phyloP scores from a whole-genome alignment of 352 stramenopile genomes.

The Globisporangium megalacanthum region DNA sequence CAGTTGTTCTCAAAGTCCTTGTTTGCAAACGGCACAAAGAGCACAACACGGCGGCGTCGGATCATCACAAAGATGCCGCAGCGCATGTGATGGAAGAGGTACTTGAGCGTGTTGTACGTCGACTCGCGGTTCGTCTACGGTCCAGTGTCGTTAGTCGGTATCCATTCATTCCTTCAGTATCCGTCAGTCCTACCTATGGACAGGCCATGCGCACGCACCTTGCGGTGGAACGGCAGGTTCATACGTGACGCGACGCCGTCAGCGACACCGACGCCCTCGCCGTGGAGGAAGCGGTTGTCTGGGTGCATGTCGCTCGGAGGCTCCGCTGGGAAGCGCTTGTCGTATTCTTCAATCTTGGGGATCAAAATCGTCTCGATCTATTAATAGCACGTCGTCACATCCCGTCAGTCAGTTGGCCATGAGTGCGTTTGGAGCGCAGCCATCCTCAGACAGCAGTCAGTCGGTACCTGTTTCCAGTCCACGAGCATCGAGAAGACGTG shows the following conservation, averaged over 20 bases:
- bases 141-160: no score
- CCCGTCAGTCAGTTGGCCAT: not conserved
- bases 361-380: constrained; percentile 64
- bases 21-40: constrained; percentile 98
- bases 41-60: constrained; percentile 88
- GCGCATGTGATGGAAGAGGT: constrained; percentile 98
- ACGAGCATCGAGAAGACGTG: constrained; percentile 92
- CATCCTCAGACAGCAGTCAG: not conserved
- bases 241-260: constrained; percentile 76
- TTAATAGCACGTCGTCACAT: not conserved
- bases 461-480: constrained; percentile 67
- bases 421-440: not conserved
- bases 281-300: constrained; percentile 65
- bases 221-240: constrained; percentile 92
- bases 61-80: constrained; percentile 99
- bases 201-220: constrained; percentile 13
- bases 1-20: constrained; percentile 97
- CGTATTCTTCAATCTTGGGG: constrained; percentile 75
- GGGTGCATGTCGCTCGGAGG: constrained; percentile 25
- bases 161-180: not conserved
- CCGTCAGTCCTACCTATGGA: no score
- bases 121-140: constrained; percentile 71
- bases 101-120: constrained; percentile 94
- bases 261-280: constrained; percentile 39
- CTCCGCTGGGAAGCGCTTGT: constrained; percentile 51